These are phyloP conservation scores for Fusarium anthophilum DNA, from an alignment of 2,329 filamentous ascomycete genomes.

Conservation along the genomic window DNA sequence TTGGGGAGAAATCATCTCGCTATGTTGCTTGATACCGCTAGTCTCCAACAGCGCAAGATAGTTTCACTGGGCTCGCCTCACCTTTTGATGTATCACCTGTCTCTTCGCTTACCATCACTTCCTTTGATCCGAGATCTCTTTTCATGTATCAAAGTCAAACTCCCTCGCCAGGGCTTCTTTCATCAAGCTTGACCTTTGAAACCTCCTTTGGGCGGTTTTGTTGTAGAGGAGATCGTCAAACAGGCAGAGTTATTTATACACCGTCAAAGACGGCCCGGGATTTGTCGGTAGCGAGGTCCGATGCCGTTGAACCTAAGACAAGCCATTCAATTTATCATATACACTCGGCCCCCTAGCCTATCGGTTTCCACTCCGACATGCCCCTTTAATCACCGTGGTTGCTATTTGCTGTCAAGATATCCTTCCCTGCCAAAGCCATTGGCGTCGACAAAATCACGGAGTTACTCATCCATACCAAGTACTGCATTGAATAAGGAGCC, in stretches of 20 bases:
- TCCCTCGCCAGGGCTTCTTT: not conserved
- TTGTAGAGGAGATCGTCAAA: conserved; percentile 11
- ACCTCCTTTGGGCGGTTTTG: not conserved
- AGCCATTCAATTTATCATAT: conserved; percentile 11
- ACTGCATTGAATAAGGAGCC: not conserved
- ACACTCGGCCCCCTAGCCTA: conserved; percentile 5
- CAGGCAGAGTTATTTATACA: conserved; percentile 4
- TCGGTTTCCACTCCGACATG: conserved; percentile 7
- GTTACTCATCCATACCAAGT: not conserved
- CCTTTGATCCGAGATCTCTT: not conserved
- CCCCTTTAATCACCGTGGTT: not conserved
- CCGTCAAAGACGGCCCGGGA: conserved; percentile 1
- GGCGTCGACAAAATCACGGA: not conserved
- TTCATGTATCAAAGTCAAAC: not conserved
- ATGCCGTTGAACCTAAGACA: conserved; percentile 27
- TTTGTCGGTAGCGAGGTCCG: conserved; percentile 13
- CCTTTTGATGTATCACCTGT: not conserved
- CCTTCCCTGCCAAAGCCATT: not conserved
- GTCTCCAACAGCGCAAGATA: not conserved
- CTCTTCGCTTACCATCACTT: not conserved
- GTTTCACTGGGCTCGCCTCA: not conserved
- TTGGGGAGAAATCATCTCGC: not conserved
- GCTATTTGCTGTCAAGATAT: not conserved
- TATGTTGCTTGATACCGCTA: not conserved
- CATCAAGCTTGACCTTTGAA: not conserved